phyloP scores from a whole-genome alignment of 2,329 filamentous ascomycete genomes.

The Pleurostoma richardsiae region DNA sequence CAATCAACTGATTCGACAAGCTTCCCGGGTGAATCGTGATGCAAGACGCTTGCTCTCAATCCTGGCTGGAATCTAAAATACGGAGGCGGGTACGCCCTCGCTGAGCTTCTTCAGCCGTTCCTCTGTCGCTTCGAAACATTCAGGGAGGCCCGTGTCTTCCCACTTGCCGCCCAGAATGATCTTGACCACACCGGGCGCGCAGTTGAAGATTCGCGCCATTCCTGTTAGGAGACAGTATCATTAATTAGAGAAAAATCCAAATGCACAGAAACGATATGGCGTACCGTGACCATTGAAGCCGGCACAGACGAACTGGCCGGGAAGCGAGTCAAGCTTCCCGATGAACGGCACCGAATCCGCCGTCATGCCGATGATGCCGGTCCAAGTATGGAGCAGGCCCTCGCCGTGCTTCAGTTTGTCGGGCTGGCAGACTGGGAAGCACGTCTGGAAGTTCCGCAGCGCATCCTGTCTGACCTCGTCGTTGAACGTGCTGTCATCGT shows the following conservation, averaged over 20 bases:
- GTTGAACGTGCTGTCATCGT: conserved; percentile 32
- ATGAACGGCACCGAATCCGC: conserved; percentile 39
- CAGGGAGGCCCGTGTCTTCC: conserved; percentile 25
- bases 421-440: conserved; percentile 23
- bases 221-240: conserved; percentile 5
- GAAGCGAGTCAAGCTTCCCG: conserved; percentile 29
- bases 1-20: no score
- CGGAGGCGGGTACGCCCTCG: conserved; percentile 3
- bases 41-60: no score
- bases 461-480: conserved; percentile 32
- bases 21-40: no score
- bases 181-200: conserved; percentile 36
- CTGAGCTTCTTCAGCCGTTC: background rate
- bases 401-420: conserved; percentile 26
- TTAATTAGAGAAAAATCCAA: no score
- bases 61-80: background rate
- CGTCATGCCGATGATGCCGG: conserved; percentile 41
- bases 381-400: conserved; percentile 39
- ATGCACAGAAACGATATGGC: conserved; percentile 1
- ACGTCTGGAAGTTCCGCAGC: conserved; percentile 22
- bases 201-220: conserved; percentile 39
- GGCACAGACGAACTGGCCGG: conserved; percentile 42
- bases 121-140: conserved; percentile 5
- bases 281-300: conserved; percentile 43
- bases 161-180: conserved; percentile 30